Conservation (phyloP, 192 early-diverging fungal genomes). For the Rhizophagus sp. region DNA sequence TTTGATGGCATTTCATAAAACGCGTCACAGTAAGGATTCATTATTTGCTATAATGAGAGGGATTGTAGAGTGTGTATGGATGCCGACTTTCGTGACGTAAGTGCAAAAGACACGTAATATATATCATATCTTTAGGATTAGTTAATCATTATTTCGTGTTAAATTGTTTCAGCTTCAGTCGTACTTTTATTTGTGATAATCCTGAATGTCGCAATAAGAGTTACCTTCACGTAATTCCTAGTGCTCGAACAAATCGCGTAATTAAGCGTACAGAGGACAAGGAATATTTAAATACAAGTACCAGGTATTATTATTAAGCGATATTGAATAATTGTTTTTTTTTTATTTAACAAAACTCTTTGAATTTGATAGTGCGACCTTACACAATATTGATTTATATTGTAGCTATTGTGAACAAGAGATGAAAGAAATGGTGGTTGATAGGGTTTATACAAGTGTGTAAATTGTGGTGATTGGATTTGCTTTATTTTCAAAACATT, state of each 20-base stretch:
- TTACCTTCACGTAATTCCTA: slow-evolving; percentile 37
- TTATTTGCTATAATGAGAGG: slow-evolving; percentile 1
- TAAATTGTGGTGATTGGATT: background rate
- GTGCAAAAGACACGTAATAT: background rate
- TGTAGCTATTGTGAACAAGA: slow-evolving; percentile 34
- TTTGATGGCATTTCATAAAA: background rate
- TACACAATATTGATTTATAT: slow-evolving; percentile 35
- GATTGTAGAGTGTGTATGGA: background rate
- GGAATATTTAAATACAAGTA: slow-evolving; percentile 40
- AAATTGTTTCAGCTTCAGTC: slow-evolving; percentile 34
- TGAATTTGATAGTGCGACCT: slow-evolving; percentile 22
- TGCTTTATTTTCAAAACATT: background rate
- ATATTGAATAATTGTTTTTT: background rate
- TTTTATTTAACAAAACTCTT: background rate
- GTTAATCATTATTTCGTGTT: background rate
- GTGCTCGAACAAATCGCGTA: slow-evolving; percentile 21
- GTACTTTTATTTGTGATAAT: slow-evolving; percentile 37
- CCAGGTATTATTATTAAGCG: slow-evolving; percentile 21
- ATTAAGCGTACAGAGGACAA: slow-evolving; percentile 39
- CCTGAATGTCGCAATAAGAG: slow-evolving; percentile 36
- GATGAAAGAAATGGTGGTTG: slow-evolving; percentile 40
- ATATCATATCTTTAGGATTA: background rate
- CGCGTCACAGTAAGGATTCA: background rate
- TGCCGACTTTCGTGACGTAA: background rate
- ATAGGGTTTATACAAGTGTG: slow-evolving; percentile 38